Conservation (phyloP, 345 rosid species). For the Brassica rapa region DNA sequence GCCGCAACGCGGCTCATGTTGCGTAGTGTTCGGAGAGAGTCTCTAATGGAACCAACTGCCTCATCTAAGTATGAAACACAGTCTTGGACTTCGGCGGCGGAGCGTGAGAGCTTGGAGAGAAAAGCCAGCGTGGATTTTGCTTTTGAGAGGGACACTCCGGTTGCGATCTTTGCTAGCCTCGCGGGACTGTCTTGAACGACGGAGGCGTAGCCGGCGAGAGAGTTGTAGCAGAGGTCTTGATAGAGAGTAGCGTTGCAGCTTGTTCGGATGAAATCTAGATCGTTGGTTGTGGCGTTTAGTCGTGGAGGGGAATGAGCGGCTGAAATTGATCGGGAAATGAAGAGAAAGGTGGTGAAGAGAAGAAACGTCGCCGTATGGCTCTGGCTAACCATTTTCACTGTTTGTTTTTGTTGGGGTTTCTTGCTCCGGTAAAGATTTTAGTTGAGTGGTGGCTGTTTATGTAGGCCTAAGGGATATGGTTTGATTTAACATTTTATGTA, state of each 20-base stretch:
- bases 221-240: constrained; percentile 74
- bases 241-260: constrained; percentile 77
- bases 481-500: constrained; percentile 29
- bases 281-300: constrained; percentile 36
- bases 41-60: constrained; percentile 78
- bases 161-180: constrained; percentile 52
- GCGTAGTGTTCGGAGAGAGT: constrained; percentile 72
- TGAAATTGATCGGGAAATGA: constrained; percentile 33
- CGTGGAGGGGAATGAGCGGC: constrained; percentile 31
- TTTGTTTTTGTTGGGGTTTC: neutral
- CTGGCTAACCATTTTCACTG: constrained; percentile 33
- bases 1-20: constrained; percentile 37
- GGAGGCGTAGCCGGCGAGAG: constrained; percentile 64
- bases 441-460: constrained; percentile 34
- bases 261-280: constrained; percentile 65
- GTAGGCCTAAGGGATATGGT: constrained; percentile 8
- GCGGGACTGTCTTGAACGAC: constrained; percentile 56
- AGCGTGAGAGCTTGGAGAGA: constrained; percentile 63
- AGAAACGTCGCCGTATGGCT: constrained; percentile 28
- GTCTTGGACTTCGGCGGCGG: constrained; percentile 68
- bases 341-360: constrained; percentile 38
- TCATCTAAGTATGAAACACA: constrained; percentile 77
- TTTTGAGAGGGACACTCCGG: constrained; percentile 32
- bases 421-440: neutral
- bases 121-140: constrained; percentile 40